These are phyloP conservation scores for Haematococcus sp. DNA, from an alignment of 139 green algal species.

Conservation along the genomic window DNA sequence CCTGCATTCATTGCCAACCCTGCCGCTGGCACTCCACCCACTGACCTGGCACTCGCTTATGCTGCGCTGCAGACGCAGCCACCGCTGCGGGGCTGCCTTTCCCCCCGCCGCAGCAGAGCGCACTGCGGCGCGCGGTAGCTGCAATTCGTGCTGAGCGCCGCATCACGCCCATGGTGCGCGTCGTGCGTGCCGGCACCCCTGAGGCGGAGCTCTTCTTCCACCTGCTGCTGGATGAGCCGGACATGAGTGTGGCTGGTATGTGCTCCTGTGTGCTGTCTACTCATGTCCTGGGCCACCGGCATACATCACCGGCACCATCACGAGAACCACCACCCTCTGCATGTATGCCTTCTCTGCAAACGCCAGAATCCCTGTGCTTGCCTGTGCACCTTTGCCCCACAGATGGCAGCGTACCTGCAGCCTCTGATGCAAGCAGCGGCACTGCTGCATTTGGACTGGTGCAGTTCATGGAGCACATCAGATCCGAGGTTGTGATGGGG, in stretches of 20 bases:
- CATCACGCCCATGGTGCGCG: constrained; percentile 60
- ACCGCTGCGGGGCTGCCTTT: constrained; percentile 44
- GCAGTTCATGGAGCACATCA: constrained; percentile 52
- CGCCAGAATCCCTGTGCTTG: too few relatives aligned
- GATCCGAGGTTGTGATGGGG: constrained; percentile 26
- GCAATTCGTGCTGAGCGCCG: constrained; percentile 51
- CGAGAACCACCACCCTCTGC: too few relatives aligned
- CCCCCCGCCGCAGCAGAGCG: constrained; percentile 61
- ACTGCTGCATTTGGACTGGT: constrained; percentile 32
- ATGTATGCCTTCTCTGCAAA: too few relatives aligned
- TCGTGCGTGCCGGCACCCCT: constrained; percentile 59
- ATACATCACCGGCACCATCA: too few relatives aligned
- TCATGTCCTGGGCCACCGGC: too few relatives aligned
- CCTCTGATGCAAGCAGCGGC: neutral
- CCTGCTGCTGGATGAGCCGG: constrained; percentile 74
- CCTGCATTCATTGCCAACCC: too few relatives aligned
- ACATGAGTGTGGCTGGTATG: neutral
- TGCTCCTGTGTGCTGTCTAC: too few relatives aligned
- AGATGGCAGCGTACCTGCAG: neutral
- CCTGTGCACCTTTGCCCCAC: neutral
- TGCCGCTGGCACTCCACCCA: too few relatives aligned
- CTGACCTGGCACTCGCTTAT: too few relatives aligned
- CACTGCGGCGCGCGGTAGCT: constrained; percentile 28
- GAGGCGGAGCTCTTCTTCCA: constrained; percentile 54
- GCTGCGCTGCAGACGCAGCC: neutral